Evolutionary conservation across 1,139 yeast genomes (phyloP).

Genomic region (Protomyces macrosporus): DNA sequence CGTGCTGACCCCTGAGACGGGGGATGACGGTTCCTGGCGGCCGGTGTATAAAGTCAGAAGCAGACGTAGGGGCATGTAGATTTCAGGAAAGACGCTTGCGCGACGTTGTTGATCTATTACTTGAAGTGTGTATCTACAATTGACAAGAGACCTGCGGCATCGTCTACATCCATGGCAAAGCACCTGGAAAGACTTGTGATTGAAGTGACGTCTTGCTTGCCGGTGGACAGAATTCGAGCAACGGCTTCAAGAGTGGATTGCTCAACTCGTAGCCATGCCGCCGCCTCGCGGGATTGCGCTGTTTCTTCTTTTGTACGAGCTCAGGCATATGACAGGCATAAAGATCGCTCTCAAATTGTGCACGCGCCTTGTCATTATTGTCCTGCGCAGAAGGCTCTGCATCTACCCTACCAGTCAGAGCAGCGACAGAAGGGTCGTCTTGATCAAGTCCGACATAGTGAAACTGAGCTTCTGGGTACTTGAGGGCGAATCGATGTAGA

Average conservation of each 20-base stretch:
- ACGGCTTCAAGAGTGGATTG: conserved; percentile 2
- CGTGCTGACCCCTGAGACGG: no score
- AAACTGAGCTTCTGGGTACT: conserved; percentile 40
- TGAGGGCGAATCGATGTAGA: conserved; percentile 53
- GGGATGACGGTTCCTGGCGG: no score
- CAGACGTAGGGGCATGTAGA: no score
- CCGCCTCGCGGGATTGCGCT: conserved; percentile 59
- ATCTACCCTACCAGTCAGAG: background rate
- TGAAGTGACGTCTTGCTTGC: background rate
- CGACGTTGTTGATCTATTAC: no score
- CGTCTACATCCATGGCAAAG: conserved; percentile 5
- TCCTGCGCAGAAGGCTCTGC: conserved; percentile 36
- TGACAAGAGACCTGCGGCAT: no score
- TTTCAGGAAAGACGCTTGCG: no score
- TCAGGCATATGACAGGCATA: conserved; percentile 51
- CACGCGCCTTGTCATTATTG: conserved; percentile 46
- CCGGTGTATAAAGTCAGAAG: no score
- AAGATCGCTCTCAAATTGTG: conserved; percentile 55
- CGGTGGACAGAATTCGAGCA: conserved; percentile 13
- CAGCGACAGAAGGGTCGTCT: background rate
- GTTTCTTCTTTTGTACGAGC: conserved; percentile 43
- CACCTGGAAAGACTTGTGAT: background rate
- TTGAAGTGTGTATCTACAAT: no score
- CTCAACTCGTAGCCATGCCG: conserved; percentile 42
- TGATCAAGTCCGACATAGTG: conserved; percentile 55